phyloP scores from a whole-genome alignment of 495 filamentous ascomycete genomes.

The Penicillium lividum region DNA sequence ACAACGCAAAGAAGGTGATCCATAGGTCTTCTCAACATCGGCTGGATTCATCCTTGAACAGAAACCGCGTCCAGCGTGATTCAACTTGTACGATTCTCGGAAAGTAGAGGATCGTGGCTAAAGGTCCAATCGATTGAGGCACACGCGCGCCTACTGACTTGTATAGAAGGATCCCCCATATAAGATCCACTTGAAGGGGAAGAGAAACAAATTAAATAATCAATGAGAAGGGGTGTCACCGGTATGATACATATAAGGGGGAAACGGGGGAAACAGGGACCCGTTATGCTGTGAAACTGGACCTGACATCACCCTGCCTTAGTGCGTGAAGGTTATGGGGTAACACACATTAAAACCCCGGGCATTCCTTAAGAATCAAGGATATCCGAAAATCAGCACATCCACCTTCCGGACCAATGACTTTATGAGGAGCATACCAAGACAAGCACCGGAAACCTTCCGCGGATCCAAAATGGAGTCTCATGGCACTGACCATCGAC shows the following conservation, averaged over 20 bases:
- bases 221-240: not conserved
- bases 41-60: conserved; percentile 16
- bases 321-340: conserved; percentile 13
- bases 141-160: not conserved
- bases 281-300: conserved; percentile 12
- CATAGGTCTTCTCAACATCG: conserved; percentile 27
- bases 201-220: not conserved
- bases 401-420: not conserved
- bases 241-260: conserved; percentile 30
- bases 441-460: not conserved
- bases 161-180: not conserved
- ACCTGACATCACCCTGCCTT: conserved; percentile 29
- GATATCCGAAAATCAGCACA: not conserved
- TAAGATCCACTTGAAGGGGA: not conserved
- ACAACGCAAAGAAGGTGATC: conserved; percentile 20
- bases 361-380: conserved; percentile 9
- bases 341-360: conserved; percentile 22
- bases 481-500: not conserved
- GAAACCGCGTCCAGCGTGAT: not conserved
- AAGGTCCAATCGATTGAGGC: not conserved
- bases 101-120: not conserved
- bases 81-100: not conserved
- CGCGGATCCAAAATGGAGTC: conserved; percentile 1
- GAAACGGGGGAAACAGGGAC: not conserved
- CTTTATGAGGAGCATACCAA: conserved; percentile 5